Conservation (phyloP, 208 protist genomes). For the Trypanosoma brucei region DNA sequence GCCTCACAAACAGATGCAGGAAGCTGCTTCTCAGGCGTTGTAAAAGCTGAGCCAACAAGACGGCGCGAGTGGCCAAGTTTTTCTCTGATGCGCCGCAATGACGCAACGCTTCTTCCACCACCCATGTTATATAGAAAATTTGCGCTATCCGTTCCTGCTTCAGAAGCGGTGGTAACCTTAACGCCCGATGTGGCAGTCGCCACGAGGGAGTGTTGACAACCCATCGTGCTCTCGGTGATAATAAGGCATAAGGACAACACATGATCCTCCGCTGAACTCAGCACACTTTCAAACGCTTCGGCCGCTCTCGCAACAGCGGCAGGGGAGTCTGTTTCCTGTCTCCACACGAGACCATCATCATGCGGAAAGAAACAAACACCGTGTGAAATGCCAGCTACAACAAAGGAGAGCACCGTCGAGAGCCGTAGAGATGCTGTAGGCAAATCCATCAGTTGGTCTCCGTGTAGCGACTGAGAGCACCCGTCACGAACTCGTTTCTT, state of each 20-base stretch:
- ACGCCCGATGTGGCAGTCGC: not conserved
- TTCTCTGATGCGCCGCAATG: constrained; percentile 17
- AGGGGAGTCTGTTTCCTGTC: constrained; percentile 16
- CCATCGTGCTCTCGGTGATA: constrained; percentile 14
- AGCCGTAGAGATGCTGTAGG: constrained; percentile 5
- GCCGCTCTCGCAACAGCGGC: not conserved
- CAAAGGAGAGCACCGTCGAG: constrained; percentile 17
- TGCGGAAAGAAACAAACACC: constrained; percentile 25
- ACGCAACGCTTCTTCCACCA: constrained; percentile 6
- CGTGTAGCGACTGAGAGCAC: not conserved
- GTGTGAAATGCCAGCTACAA: constrained; percentile 18
- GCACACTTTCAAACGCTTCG: not conserved
- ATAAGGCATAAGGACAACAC: constrained; percentile 11
- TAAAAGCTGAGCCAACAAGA: constrained; percentile 8
- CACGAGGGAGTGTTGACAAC: constrained; percentile 6
- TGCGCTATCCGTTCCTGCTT: not conserved
- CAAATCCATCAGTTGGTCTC: constrained; percentile 9
- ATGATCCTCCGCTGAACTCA: constrained; percentile 16
- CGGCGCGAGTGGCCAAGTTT: constrained; percentile 11
- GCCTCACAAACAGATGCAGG: constrained; percentile 35
- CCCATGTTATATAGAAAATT: not conserved
- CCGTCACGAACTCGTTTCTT: constrained; percentile 2
- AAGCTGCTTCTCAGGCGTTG: constrained; percentile 19
- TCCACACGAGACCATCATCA: constrained; percentile 17
- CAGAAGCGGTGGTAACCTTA: not conserved